A percentile compares a stretch with the other conserved stretches of the same genome.
These are phyloP conservation scores for Urtica urens DNA, from an alignment of 306 rosid species.

Conservation along the genomic window DNA sequence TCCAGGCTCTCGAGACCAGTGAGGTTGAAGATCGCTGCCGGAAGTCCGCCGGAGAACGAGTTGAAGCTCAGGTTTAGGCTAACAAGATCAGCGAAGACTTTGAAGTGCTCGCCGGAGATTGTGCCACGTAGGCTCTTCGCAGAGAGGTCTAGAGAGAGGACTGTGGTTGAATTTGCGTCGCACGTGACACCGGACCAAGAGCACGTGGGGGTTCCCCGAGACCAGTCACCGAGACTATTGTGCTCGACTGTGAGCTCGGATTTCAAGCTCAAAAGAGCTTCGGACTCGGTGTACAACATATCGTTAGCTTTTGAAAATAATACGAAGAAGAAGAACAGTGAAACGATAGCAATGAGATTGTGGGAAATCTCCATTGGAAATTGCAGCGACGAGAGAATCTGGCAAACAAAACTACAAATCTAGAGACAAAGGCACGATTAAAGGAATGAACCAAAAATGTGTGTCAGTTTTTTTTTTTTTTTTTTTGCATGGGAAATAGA, in stretches of 20 bases:
- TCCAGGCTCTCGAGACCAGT: constrained; percentile 50
- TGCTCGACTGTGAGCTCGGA: constrained; percentile 47
- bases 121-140: constrained; percentile 50
- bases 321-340: constrained; percentile 22
- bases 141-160: constrained; percentile 63
- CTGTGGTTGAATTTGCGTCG: constrained; percentile 34
- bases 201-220: constrained; percentile 44
- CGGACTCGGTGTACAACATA: too few relatives aligned
- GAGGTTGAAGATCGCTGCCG: constrained; percentile 55
- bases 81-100: constrained; percentile 42
- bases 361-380: constrained; percentile 66
- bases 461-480: constrained; percentile 34
- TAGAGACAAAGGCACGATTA: too few relatives aligned
- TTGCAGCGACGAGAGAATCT: constrained; percentile 31
- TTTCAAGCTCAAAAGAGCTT: constrained; percentile 68
- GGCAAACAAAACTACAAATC: constrained; percentile 32
- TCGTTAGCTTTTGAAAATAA: too few relatives aligned
- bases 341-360: constrained; percentile 31
- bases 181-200: constrained; percentile 85
- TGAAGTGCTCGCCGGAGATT: constrained; percentile 53
- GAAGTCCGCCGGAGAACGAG: constrained; percentile 60
- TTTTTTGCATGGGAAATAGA: constrained; percentile 78
- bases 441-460: constrained; percentile 17
- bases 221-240: constrained; percentile 60
- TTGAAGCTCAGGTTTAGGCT: constrained; percentile 69